A percentile compares a stretch with the other conserved stretches of the same genome.
Evolutionary conservation across 116 monocot species (phyloP).

Genomic region (Zostera marina): DNA sequence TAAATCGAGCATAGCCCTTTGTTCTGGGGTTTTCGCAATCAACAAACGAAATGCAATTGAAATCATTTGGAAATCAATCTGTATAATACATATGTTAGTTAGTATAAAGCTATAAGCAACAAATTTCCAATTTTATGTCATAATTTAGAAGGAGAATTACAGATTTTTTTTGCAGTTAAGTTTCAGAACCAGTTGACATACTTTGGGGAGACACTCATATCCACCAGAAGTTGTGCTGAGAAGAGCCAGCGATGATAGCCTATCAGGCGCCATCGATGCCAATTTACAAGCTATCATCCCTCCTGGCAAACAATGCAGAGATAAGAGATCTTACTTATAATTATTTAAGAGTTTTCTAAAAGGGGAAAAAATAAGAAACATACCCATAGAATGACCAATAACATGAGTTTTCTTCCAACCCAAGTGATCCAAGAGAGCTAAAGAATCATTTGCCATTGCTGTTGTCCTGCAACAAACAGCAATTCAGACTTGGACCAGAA

Average conservation of each 20-base stretch:
- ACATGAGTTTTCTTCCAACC: constrained; percentile 86
- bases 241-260: constrained; percentile 58
- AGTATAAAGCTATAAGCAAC: background rate
- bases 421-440: constrained; percentile 65
- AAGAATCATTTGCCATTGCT: constrained; percentile 72
- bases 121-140: background rate
- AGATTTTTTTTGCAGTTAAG: background rate
- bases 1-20: constrained; percentile 86
- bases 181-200: constrained; percentile 6
- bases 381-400: constrained; percentile 90
- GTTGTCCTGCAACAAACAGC: constrained; percentile 31
- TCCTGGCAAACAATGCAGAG: constrained; percentile 18
- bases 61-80: constrained; percentile 72
- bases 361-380: constrained; percentile 3
- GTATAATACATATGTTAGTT: background rate
- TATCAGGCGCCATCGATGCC: constrained; percentile 58
- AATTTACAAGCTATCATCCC: constrained; percentile 85
- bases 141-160: background rate
- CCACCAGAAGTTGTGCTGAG: constrained; percentile 84
- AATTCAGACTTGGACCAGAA: background rate
- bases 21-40: constrained; percentile 77
- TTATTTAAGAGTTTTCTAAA: background rate
- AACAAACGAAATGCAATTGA: constrained; percentile 75
- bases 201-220: constrained; percentile 76
- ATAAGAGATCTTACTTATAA: too few relatives aligned